Conservation (phyloP, 352 stramenopile genomes). For the Globisporangium cylindrosporum region DNA sequence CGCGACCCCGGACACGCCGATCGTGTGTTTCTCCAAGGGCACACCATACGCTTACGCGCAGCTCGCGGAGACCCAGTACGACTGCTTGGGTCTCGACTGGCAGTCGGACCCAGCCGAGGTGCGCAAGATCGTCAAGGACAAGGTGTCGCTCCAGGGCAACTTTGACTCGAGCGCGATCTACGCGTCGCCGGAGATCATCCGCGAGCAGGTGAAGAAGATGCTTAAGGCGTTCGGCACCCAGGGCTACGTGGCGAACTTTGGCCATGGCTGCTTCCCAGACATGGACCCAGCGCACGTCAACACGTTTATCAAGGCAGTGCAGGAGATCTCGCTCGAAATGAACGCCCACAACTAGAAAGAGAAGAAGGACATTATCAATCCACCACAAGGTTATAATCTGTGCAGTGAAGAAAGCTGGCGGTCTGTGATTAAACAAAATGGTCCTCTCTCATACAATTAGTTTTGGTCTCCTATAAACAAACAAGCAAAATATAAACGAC, state of each 20-base stretch:
- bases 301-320: constrained; percentile 95
- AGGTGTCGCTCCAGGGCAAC: constrained; percentile 90
- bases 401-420: not conserved
- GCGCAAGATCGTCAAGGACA: constrained; percentile 72
- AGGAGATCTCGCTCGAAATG: constrained; percentile 91
- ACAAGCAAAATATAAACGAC: not conserved
- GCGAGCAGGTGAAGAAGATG: constrained; percentile 90
- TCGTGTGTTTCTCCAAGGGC: constrained; percentile 86
- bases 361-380: not conserved
- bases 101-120: constrained; percentile 91
- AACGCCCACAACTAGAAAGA: constrained; percentile 44
- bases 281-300: constrained; percentile 93
- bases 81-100: constrained; percentile 94
- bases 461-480: not conserved
- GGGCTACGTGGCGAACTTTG: constrained; percentile 97
- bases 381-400: not conserved
- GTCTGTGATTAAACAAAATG: not conserved
- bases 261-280: constrained; percentile 96
- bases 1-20: constrained; percentile 52
- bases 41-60: constrained; percentile 77
- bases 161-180: constrained; percentile 91
- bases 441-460: not conserved
- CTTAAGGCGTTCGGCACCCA: constrained; percentile 93
- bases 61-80: constrained; percentile 85
- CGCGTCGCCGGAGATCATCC: constrained; percentile 81